Evolutionary conservation across 148 eudicot genomes (phyloP).

Genomic region (Amaranthus palmeri): DNA sequence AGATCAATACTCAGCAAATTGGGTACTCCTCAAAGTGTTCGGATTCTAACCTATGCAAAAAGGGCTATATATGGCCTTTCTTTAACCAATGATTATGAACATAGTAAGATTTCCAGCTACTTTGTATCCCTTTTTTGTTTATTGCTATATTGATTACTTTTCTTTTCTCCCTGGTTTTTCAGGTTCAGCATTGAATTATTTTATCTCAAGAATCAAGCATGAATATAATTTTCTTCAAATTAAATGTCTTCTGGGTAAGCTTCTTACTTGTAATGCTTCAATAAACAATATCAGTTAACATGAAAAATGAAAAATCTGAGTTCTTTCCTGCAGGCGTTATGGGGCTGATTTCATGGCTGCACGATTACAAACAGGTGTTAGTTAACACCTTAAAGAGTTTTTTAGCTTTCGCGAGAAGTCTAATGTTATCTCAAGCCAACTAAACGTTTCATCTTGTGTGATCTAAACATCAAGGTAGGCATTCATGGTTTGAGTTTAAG

Average conservation of each 20-base stretch:
- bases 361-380: conserved; percentile 30
- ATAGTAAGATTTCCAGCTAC: conserved; percentile 38
- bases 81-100: conserved; percentile 28
- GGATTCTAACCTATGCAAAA: conserved; percentile 69
- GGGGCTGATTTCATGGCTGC: conserved; percentile 43
- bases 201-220: conserved; percentile 27
- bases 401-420: conserved; percentile 5
- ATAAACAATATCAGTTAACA: neutral
- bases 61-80: conserved; percentile 66
- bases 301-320: neutral
- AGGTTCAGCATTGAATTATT: conserved; percentile 24
- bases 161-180: conserved; percentile 8
- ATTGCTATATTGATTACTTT: neutral
- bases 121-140: neutral
- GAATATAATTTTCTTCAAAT: conserved; percentile 34
- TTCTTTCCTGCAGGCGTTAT: conserved; percentile 33
- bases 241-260: conserved; percentile 46
- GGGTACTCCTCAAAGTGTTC: conserved; percentile 52
- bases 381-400: conserved; percentile 12
- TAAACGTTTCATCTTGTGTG: no score
- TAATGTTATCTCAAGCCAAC: conserved; percentile 1
- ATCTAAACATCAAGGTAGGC: no score
- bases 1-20: conserved; percentile 68
- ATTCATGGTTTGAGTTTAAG: no score
- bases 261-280: neutral